Base-by-base conservation (phyloP, 2,329 filamentous ascomycete species). In the Hypoxylon sp. region DNA sequence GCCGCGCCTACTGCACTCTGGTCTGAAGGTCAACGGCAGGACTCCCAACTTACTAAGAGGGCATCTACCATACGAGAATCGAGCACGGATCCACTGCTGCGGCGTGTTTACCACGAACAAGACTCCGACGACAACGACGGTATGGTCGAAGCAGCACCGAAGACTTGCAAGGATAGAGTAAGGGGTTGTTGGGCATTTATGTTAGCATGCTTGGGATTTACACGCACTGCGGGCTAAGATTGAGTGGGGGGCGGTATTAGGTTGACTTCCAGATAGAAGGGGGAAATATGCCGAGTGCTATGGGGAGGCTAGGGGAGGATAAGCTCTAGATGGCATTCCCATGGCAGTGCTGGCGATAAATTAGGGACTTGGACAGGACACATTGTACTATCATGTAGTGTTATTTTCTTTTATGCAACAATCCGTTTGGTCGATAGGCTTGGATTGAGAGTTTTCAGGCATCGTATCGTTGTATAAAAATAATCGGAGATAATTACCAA, bases 181-280 rank as follows among this genome's bases (percentile, higher is more conserved):
- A 39, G 53, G 24, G 22, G 49, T 28, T 67, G 64, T 39, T 56
- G 64, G 62, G 28, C n/a, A 10, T 32, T 15, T 34, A 7, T 61
- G 8, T 22, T 59, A 15, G 47, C 47, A 2, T 64, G 46, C 30
- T 19, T 66, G 1, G 56, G 64, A 2, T 41, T 19, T 20, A 68
- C 43, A 56, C 47, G 41, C n/a, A 44, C 47, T 6, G 22, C 26
- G 10, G 49, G 41, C 13, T 24, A 19, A 13, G 37, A 67, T 37
- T 67, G 46, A 60, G 15, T 20, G 19, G 5, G 4, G 11, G 30
- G 46, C 8, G 24, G 3, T 13, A 28, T 30, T 4, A 30, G 24
- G n/a, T n/a, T n/a, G n/a, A 2, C n/a, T 19, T 19, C 37, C 6
- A 41, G 1, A 41, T n/a, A 19, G n/a, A n/a, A 8, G 17, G 15